These are phyloP conservation scores for Tetradesmus obliquus DNA, from an alignment of 139 green algal species.

Conservation along the genomic window DNA sequence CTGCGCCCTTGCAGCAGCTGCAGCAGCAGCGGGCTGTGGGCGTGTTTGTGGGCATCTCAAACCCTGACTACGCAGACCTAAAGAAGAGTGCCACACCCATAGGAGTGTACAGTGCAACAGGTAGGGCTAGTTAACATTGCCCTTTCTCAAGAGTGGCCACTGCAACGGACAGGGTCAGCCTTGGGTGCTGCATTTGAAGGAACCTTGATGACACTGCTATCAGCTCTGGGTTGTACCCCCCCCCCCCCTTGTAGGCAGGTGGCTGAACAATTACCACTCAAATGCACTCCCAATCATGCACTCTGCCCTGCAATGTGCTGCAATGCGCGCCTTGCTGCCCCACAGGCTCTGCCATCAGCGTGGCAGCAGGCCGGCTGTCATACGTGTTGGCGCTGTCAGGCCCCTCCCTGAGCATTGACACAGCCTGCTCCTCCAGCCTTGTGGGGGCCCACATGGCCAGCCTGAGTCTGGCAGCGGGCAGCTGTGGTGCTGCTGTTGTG, in stretches of 20 bases:
- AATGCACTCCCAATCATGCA: no score
- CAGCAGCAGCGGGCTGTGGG: not conserved
- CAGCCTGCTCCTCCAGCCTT: slow-evolving; percentile 84
- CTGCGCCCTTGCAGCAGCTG: slow-evolving; percentile 50
- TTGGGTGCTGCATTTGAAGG: no score
- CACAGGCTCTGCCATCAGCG: slow-evolving; percentile 68
- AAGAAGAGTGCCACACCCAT: slow-evolving; percentile 62
- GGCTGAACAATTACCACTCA: no score
- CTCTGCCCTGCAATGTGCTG: no score
- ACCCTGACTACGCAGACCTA: slow-evolving; percentile 67
- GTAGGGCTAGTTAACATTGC: not conserved
- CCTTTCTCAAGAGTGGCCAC: no score
- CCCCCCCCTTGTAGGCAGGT: no score
- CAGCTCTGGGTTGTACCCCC: no score
- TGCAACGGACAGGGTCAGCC: no score
- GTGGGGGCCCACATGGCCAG: slow-evolving; percentile 69
- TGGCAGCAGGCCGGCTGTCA: slow-evolving; percentile 83
- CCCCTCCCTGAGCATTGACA: slow-evolving; percentile 78
- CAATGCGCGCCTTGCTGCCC: no score
- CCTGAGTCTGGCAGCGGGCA: slow-evolving; percentile 39
- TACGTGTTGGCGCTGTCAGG: slow-evolving; percentile 85
- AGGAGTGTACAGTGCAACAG: slow-evolving; percentile 70
- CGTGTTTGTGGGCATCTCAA: slow-evolving; percentile 61
- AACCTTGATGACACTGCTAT: no score
- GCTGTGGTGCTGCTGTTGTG: slow-evolving; percentile 50